Percentiles rank a stretch among this genome's conserved stretches.
Evolutionary conservation across 768 basidiomycete genomes (phyloP).

Genomic region (Mycena epipterygia): DNA sequence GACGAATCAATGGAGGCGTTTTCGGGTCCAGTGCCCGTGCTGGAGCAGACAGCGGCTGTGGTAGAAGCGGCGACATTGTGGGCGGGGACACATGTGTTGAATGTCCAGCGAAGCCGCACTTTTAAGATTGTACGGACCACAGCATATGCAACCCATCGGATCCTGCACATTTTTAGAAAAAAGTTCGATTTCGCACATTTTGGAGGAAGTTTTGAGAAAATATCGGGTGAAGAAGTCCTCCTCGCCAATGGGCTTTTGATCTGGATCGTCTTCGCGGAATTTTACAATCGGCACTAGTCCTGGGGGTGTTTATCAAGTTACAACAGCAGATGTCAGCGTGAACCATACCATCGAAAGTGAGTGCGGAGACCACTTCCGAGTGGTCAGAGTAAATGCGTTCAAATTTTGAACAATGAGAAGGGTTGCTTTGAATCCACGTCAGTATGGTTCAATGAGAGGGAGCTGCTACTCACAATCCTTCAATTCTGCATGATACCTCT

Average conservation of each 20-base stretch:
- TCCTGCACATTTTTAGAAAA: not conserved
- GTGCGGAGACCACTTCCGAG: slow-evolving; percentile 18
- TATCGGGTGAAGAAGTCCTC: slow-evolving; percentile 16
- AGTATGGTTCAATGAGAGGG: not conserved
- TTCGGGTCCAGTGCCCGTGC: slow-evolving; percentile 6
- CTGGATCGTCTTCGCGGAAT: slow-evolving; percentile 24
- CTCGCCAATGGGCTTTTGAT: not conserved
- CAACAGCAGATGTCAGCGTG: not conserved
- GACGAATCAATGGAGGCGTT: slow-evolving; percentile 1
- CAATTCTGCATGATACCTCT: not conserved
- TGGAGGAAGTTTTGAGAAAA: slow-evolving; percentile 5
- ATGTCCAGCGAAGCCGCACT: not conserved
- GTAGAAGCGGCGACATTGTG: slow-evolving; percentile 22
- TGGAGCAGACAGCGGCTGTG: slow-evolving; percentile 22
- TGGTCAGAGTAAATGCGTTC: slow-evolving; percentile 32
- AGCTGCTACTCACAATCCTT: slow-evolving; percentile 23
- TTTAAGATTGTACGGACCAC: slow-evolving; percentile 14
- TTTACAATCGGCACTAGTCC: not conserved
- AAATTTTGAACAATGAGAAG: slow-evolving; percentile 20
- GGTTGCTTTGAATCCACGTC: not conserved
- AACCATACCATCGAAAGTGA: slow-evolving; percentile 24
- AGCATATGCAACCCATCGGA: slow-evolving; percentile 21
- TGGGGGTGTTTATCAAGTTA: not conserved
- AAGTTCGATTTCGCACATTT: not conserved
- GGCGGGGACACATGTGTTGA: slow-evolving; percentile 32